A percentile compares a stretch with the other conserved stretches of the same genome.
Conservation (phyloP, 148 eudicot genomes). For the Vaccinium myrtillus region DNA sequence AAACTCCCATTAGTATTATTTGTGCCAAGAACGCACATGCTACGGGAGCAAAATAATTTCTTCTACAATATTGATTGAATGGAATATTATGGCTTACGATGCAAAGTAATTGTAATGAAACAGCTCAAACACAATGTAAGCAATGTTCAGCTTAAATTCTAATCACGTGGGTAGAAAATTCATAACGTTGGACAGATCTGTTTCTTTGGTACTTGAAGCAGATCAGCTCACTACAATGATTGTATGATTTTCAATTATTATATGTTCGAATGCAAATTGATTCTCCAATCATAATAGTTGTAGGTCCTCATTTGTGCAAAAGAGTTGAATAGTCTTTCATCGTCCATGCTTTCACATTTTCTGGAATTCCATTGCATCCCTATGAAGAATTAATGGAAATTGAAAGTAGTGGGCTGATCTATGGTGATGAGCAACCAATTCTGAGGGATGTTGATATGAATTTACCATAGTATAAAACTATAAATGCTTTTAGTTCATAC, state of each 20-base stretch:
- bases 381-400: constrained; percentile 7
- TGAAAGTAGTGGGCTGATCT: neutral
- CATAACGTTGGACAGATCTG: neutral
- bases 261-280: neutral
- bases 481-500: neutral
- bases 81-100: neutral
- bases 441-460: constrained; percentile 2
- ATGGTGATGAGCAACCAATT: constrained; percentile 3
- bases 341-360: neutral
- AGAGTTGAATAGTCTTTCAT: neutral
- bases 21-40: neutral
- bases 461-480: neutral
- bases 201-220: neutral
- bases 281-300: neutral
- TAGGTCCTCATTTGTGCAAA: neutral
- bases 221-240: neutral
- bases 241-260: no score
- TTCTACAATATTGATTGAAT: neutral
- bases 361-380: constrained; percentile 1
- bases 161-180: neutral
- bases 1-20: neutral
- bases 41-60: neutral
- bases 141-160: neutral
- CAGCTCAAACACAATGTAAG: neutral
- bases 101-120: neutral